phyloP scores from a whole-genome alignment of 2,329 filamentous ascomycete species.

The Elsinoe arachidis region DNA sequence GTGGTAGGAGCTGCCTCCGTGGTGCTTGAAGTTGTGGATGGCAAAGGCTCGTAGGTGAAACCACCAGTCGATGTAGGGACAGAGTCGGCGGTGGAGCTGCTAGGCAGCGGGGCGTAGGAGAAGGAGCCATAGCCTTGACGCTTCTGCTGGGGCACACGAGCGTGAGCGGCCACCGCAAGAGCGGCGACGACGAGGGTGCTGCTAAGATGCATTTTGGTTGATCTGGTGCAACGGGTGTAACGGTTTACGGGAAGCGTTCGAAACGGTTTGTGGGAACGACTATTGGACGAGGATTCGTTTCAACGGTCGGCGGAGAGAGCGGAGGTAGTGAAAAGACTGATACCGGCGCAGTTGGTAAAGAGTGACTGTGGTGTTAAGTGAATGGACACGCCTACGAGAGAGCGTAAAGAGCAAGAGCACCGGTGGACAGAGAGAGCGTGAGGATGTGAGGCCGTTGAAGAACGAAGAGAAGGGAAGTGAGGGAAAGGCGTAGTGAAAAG shows the following conservation, averaged over 20 bases:
- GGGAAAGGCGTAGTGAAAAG: not conserved
- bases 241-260: conserved; percentile 3
- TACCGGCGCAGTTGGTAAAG: conserved; percentile 6
- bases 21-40: conserved; percentile 15
- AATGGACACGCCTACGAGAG: conserved; percentile 14
- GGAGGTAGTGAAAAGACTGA: conserved; percentile 6
- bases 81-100: not conserved
- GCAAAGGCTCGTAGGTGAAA: conserved; percentile 4
- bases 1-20: conserved; percentile 10
- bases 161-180: conserved; percentile 15
- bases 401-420: conserved; percentile 2
- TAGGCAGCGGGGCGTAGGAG: conserved; percentile 11
- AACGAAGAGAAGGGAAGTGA: conserved; percentile 3
- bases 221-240: conserved; percentile 1
- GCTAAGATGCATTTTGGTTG: conserved; percentile 17
- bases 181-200: conserved; percentile 15
- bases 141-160: conserved; percentile 12
- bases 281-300: conserved; percentile 9
- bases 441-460: conserved; percentile 12
- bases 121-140: conserved; percentile 14
- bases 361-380: conserved; percentile 15
- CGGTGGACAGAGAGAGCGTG: conserved; percentile 1
- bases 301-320: conserved; percentile 14
- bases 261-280: conserved; percentile 2
- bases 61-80: not conserved